Evolutionary conservation across 2,329 filamentous ascomycete genomes (phyloP).

Genomic region (Tricladium varicosporioides): DNA sequence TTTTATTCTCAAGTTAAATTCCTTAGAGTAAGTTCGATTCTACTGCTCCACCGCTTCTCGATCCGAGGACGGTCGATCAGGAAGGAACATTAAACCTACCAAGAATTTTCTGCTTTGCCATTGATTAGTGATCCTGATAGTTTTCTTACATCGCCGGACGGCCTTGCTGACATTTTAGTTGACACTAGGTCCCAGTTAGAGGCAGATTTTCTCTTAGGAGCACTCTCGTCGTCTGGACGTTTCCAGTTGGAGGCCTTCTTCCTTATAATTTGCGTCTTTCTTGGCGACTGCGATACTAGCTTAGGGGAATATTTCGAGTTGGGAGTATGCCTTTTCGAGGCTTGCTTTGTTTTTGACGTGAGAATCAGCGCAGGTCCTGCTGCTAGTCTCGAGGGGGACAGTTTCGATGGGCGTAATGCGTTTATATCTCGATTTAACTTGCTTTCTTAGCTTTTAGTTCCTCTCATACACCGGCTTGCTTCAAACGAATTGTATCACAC

Average conservation of each 20-base stretch:
- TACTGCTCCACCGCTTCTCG: constrained; percentile 8
- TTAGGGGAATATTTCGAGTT: background rate
- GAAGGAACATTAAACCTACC: constrained; percentile 18
- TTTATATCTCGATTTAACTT: background rate
- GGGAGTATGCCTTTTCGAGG: background rate
- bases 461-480: background rate
- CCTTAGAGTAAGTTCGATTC: too few species aligned
- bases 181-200: too few species aligned
- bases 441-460: background rate
- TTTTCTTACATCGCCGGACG: too few species aligned
- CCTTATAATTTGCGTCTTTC: background rate
- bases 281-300: background rate
- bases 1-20: constrained; percentile 12
- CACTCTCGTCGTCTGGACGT: background rate
- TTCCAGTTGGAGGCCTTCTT: background rate
- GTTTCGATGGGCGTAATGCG: background rate
- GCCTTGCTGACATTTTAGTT: too few species aligned
- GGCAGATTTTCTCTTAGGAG: constrained; percentile 2
- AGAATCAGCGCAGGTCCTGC: too few species aligned
- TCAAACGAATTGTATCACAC: constrained; percentile 5
- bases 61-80: constrained; percentile 11
- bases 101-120: constrained; percentile 1
- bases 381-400: too few species aligned
- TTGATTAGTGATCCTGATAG: background rate
- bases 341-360: background rate